Conservation (phyloP, 1,284 basidiomycete species). For the Phlebopus sp. region DNA sequence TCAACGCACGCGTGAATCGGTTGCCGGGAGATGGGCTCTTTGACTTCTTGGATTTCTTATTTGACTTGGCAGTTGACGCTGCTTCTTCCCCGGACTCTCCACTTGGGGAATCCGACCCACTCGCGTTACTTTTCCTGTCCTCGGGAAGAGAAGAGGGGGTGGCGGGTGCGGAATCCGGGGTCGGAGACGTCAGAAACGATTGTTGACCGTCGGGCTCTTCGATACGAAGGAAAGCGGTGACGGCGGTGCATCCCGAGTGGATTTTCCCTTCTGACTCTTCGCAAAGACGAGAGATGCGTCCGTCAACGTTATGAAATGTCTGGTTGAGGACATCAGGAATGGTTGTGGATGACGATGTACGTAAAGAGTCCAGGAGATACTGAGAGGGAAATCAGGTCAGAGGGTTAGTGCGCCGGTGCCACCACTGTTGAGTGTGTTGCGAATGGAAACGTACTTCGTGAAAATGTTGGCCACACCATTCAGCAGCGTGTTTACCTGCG, state of each 20-base stretch:
- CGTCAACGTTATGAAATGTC: conserved; percentile 92
- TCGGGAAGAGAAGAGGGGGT: conserved; percentile 32
- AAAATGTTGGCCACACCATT: conserved; percentile 98
- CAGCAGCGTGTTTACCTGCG: conserved; percentile 97
- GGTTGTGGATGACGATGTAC: conserved; percentile 45
- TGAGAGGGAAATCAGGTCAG: conserved; percentile 24
- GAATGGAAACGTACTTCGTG: conserved; percentile 65
- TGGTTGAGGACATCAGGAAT: conserved; percentile 91
- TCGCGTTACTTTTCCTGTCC: conserved; percentile 21
- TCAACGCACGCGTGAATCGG: conserved; percentile 57
- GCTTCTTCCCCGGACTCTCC: conserved; percentile 34
- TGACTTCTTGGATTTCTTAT: conserved; percentile 35
- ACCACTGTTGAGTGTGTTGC: neutral
- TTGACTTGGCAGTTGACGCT: conserved; percentile 36
- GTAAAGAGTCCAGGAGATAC: conserved; percentile 57
- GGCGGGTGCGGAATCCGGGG: conserved; percentile 16
- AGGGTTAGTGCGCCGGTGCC: conserved; percentile 4
- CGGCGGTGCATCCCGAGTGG: conserved; percentile 96
- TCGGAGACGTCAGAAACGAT: conserved; percentile 47
- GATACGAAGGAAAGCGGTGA: conserved; percentile 94
- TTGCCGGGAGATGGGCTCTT: conserved; percentile 44
- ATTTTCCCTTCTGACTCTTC: conserved; percentile 85
- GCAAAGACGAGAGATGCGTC: conserved; percentile 75
- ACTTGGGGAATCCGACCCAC: conserved; percentile 26
- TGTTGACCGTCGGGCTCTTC: conserved; percentile 77